Percentiles rank a stretch among this genome's conserved stretches.
Evolutionary conservation across 176 grass and related monocot species (phyloP).

Genomic region (Areca catechu): DNA sequence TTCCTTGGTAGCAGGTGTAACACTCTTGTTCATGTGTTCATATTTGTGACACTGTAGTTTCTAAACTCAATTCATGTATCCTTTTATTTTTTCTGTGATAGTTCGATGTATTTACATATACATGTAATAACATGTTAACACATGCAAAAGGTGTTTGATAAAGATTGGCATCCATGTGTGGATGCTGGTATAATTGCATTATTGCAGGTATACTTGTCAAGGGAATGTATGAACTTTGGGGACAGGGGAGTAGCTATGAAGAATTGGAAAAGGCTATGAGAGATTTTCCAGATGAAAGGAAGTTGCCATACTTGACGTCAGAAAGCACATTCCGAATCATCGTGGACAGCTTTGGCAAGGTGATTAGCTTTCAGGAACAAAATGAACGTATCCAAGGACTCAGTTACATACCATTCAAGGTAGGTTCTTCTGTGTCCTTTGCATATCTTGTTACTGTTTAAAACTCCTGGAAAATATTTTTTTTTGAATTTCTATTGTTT

Average conservation of each 20-base stretch:
- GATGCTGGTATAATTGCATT: not conserved
- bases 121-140: too few species aligned
- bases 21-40: too few species aligned
- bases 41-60: too few species aligned
- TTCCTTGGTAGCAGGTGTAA: too few species aligned
- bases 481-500: too few species aligned
- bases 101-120: too few species aligned
- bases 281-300: conserved; percentile 72
- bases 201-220: conserved; percentile 70
- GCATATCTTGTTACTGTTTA: not conserved
- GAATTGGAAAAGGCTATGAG: conserved; percentile 63
- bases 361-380: conserved; percentile 78
- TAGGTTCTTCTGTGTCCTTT: conserved; percentile 6
- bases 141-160: not conserved
- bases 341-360: conserved; percentile 80
- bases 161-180: not conserved
- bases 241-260: conserved; percentile 59
- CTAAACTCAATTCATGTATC: too few species aligned
- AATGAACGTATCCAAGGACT: conserved; percentile 68
- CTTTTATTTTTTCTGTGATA: too few species aligned
- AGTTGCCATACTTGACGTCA: conserved; percentile 56
- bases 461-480: not conserved
- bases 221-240: conserved; percentile 93
- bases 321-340: conserved; percentile 77
- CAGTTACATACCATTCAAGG: conserved; percentile 81